These are phyloP conservation scores for Nothophaeocryptopus gaeumannii DNA, from an alignment of 2,329 filamentous ascomycete genomes.

Conservation along the genomic window DNA sequence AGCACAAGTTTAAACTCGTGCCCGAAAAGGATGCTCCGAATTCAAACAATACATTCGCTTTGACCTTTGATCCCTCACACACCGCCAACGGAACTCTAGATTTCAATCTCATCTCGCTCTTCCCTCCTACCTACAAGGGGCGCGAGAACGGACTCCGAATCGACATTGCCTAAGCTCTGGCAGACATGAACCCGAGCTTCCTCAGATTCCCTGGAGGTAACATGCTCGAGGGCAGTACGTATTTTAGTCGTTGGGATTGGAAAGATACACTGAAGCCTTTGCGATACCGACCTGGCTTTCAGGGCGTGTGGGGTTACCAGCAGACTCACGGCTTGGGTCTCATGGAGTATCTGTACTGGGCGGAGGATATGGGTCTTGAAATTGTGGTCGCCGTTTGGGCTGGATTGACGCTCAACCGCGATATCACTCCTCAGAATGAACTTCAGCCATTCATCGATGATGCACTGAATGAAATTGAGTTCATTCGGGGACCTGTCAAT, in stretches of 20 bases:
- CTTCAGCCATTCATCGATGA: constrained; percentile 53
- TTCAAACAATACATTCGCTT: constrained; percentile 52
- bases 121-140: constrained; percentile 55
- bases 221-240: constrained; percentile 48
- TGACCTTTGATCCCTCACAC: constrained; percentile 43
- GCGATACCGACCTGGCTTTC: constrained; percentile 52
- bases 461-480: constrained; percentile 62
- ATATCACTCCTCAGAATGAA: constrained; percentile 47
- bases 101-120: constrained; percentile 54
- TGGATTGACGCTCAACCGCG: constrained; percentile 55
- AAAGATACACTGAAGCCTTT: constrained; percentile 55
- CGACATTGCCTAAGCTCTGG: constrained; percentile 46
- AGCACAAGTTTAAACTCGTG: constrained; percentile 32
- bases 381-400: constrained; percentile 56
- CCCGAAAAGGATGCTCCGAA: constrained; percentile 39
- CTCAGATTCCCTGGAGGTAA: constrained; percentile 64
- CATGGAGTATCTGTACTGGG: constrained; percentile 60
- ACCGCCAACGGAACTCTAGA: constrained; percentile 40
- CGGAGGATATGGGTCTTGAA: constrained; percentile 48
- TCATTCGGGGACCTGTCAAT: constrained; percentile 54
- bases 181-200: constrained; percentile 40
- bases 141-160: constrained; percentile 51
- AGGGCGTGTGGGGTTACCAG: constrained; percentile 57
- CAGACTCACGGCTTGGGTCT: constrained; percentile 63
- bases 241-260: constrained; percentile 45